Evolutionary conservation across 345 rosid genomes (phyloP).

Genomic region (Heritiera littoralis): DNA sequence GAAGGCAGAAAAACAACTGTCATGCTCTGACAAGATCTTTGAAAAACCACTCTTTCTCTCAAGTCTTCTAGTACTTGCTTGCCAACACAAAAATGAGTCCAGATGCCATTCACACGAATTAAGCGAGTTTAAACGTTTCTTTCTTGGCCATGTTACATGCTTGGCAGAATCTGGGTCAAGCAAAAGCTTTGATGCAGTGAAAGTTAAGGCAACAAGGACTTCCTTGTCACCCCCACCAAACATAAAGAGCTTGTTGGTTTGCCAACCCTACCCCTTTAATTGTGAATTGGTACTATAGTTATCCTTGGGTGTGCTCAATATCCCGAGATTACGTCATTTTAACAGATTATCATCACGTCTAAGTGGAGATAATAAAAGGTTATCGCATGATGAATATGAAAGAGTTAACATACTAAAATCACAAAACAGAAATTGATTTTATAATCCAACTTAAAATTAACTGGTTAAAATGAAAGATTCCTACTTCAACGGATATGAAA

Average conservation of each 20-base stretch:
- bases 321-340: too few relatives aligned
- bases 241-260: conserved; percentile 19
- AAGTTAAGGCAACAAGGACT: conserved; percentile 21
- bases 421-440: too few relatives aligned
- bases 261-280: conserved; percentile 25
- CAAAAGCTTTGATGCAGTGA: conserved; percentile 5
- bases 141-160: conserved; percentile 17
- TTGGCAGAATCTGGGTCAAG: conserved; percentile 16
- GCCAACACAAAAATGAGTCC: not conserved
- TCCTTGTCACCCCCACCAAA: not conserved
- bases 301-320: conserved; percentile 30
- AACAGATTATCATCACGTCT: too few relatives aligned
- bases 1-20: not conserved
- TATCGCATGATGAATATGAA: too few relatives aligned
- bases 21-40: not conserved
- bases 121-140: not conserved
- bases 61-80: conserved; percentile 1
- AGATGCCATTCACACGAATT: not conserved
- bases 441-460: too few relatives aligned
- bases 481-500: too few relatives aligned
- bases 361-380: too few relatives aligned
- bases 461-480: too few relatives aligned
- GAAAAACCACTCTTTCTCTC: not conserved
- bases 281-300: conserved; percentile 20
- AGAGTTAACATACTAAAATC: too few relatives aligned